Percentiles rank a stretch among this genome's conserved stretches.
Conservation (phyloP, 257 asterid species). For the Forsythia viridissima region DNA sequence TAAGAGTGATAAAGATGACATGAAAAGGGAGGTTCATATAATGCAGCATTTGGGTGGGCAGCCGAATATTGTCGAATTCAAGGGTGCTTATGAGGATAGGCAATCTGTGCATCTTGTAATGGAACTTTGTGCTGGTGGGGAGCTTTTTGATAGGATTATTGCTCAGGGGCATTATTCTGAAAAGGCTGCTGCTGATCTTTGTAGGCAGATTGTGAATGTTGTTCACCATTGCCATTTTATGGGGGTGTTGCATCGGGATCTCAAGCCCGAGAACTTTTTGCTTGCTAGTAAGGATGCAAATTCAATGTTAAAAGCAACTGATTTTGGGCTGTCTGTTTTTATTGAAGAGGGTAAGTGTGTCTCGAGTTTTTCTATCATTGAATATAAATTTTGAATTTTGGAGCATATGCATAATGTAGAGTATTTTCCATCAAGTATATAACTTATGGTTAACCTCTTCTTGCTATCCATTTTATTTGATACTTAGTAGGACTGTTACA, state of each 20-base stretch:
- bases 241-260: slow-evolving; percentile 84
- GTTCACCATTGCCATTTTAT: slow-evolving; percentile 74
- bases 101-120: slow-evolving; percentile 57
- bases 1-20: slow-evolving; percentile 65
- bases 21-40: slow-evolving; percentile 67
- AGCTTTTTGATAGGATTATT: slow-evolving; percentile 65
- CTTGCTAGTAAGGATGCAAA: slow-evolving; percentile 58
- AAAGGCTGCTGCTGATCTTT: slow-evolving; percentile 60
- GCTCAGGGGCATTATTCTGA: slow-evolving; percentile 69
- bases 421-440: too few species aligned
- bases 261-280: slow-evolving; percentile 72
- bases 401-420: too few species aligned
- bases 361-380: background rate
- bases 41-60: slow-evolving; percentile 82
- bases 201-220: slow-evolving; percentile 73
- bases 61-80: slow-evolving; percentile 66
- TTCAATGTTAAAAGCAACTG: slow-evolving; percentile 64
- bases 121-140: slow-evolving; percentile 78
- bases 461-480: too few species aligned
- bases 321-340: slow-evolving; percentile 73
- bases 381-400: too few species aligned
- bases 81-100: slow-evolving; percentile 68
- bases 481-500: too few species aligned
- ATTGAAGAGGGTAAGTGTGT: slow-evolving; percentile 54
- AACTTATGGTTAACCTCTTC: too few species aligned